Evolutionary conservation across 805 yeast genomes (phyloP).

Genomic region (Lipomyces yamadae): DNA sequence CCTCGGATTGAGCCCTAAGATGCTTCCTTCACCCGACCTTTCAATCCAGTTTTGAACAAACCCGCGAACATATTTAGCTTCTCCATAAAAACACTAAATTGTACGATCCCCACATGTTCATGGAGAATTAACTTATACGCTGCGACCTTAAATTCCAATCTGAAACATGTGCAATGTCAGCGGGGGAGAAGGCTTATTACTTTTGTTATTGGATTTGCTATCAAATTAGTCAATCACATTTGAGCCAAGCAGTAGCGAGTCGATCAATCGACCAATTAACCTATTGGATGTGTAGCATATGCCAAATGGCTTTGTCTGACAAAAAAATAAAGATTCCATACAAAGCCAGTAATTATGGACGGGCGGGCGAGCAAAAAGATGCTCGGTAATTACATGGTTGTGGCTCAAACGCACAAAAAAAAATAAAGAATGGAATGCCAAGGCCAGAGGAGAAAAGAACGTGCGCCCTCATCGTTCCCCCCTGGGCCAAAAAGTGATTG

Average conservation of each 20-base stretch:
- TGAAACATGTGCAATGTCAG: background rate
- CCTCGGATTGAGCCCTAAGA: background rate
- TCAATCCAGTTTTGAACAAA: background rate
- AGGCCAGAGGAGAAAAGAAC: background rate
- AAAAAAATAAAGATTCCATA: too few species aligned
- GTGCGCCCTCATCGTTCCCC: background rate
- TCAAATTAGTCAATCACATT: too few species aligned
- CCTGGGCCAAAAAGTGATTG: background rate
- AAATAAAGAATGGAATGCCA: background rate
- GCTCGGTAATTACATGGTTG: too few species aligned
- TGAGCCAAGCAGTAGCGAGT: too few species aligned
- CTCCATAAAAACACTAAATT: background rate
- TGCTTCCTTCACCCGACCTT: too few species aligned
- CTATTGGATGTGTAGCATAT: too few species aligned
- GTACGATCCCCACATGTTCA: background rate
- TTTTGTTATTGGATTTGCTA: too few species aligned
- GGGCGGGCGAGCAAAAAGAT: too few species aligned
- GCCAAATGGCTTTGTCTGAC: too few species aligned
- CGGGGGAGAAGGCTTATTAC: background rate
- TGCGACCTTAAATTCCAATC: background rate
- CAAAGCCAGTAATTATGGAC: too few species aligned
- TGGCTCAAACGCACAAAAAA: too few species aligned
- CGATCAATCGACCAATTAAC: too few species aligned
- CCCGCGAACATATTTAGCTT: background rate
- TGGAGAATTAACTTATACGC: background rate